phyloP scores from a whole-genome alignment of 2,329 filamentous ascomycete genomes.

The Fusarium duplospermum region DNA sequence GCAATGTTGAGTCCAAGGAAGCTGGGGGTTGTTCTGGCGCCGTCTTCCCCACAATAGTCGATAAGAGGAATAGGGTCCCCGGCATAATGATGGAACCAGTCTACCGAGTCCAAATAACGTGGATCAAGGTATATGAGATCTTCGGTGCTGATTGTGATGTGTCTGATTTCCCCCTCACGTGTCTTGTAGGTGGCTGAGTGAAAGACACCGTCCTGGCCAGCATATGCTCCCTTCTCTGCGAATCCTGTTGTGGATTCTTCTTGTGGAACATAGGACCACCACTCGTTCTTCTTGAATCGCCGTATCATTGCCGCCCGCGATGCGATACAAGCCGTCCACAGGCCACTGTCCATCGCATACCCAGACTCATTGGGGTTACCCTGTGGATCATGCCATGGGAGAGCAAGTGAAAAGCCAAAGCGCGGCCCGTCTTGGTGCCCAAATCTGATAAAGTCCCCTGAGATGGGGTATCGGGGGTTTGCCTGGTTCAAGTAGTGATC shows the following conservation, averaged over 20 bases:
- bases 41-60: background rate
- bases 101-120: background rate
- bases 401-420: background rate
- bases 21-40: background rate
- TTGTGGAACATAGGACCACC: constrained; percentile 20
- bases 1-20: constrained; percentile 24
- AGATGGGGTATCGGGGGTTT: background rate
- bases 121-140: constrained; percentile 22
- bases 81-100: background rate
- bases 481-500: constrained; percentile 1
- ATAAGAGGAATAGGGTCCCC: constrained; percentile 5
- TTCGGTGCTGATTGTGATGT: constrained; percentile 16
- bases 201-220: background rate
- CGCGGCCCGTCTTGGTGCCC: background rate
- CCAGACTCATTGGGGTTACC: constrained; percentile 23
- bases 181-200: constrained; percentile 24
- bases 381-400: constrained; percentile 8
- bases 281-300: constrained; percentile 21
- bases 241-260: background rate
- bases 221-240: background rate
- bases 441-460: background rate
- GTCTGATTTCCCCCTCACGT: background rate
- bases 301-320: constrained; percentile 21
- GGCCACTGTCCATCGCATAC: constrained; percentile 21
- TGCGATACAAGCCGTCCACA: constrained; percentile 15